phyloP scores from a whole-genome alignment of 2,329 filamentous ascomycete genomes.

The Talaromyces rugulosus region DNA sequence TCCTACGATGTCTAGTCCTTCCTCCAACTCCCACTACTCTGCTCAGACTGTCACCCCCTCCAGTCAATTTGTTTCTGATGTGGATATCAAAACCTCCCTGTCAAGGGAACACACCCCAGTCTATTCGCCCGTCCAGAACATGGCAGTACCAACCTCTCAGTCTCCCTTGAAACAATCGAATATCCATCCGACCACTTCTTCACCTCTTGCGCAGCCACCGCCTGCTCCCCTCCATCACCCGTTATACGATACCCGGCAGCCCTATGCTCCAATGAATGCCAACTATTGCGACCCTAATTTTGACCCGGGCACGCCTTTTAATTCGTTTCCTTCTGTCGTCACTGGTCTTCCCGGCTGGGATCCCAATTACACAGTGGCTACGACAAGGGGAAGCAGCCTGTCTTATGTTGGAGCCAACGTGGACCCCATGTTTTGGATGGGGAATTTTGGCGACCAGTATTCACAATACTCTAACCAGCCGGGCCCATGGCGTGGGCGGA shows the following conservation, averaged over 20 bases:
- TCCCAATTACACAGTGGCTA: slow-evolving; percentile 34
- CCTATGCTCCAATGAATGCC: slow-evolving; percentile 18
- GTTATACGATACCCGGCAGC: slow-evolving; percentile 16
- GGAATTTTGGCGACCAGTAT: slow-evolving; percentile 43
- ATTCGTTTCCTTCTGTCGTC: slow-evolving; percentile 37
- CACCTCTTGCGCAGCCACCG: slow-evolving; percentile 10
- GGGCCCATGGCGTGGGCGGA: slow-evolving; percentile 53
- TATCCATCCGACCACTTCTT: slow-evolving; percentile 12
- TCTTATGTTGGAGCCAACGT: slow-evolving; percentile 31
- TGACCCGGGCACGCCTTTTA: slow-evolving; percentile 36
- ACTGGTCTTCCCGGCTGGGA: slow-evolving; percentile 40
- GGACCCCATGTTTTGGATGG: slow-evolving; percentile 41
- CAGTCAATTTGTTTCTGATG: slow-evolving; percentile 25
- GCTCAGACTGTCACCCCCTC: slow-evolving; percentile 25
- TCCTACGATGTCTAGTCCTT: slow-evolving; percentile 38
- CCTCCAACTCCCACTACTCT: slow-evolving; percentile 32
- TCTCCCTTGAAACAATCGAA: slow-evolving; percentile 18
- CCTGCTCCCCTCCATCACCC: slow-evolving; percentile 11
- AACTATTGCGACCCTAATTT: slow-evolving; percentile 26
- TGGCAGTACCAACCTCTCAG: slow-evolving; percentile 13
- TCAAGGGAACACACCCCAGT: slow-evolving; percentile 30
- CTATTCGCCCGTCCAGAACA: slow-evolving; percentile 20
- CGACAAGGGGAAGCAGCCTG: slow-evolving; percentile 32
- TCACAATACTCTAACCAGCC: slow-evolving; percentile 45
- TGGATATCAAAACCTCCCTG: slow-evolving; percentile 25